These are phyloP conservation scores for Cynanchum wilfordii DNA, from an alignment of 257 asterid species.

Conservation along the genomic window DNA sequence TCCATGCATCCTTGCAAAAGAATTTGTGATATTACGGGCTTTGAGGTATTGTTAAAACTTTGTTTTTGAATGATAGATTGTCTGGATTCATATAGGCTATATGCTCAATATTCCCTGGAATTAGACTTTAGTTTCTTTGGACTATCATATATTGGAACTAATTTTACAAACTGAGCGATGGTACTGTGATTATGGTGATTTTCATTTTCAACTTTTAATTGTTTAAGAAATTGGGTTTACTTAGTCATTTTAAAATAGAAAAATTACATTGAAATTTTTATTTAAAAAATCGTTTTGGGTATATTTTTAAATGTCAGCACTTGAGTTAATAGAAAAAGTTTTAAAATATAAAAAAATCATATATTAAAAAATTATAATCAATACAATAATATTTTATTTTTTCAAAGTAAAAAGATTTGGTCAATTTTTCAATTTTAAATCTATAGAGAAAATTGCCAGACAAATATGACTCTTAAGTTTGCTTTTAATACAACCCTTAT, in stretches of 20 bases:
- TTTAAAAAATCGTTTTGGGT: too few relatives aligned
- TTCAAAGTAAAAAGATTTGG: too few relatives aligned
- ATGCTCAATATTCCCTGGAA: not conserved
- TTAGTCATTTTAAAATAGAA: too few relatives aligned
- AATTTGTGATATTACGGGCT: constrained; percentile 91
- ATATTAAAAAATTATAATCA: too few relatives aligned
- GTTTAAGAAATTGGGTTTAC: not conserved
- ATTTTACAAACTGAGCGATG: not conserved
- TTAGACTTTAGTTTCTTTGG: not conserved
- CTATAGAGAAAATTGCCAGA: too few relatives aligned
- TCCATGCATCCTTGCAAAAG: constrained; percentile 74
- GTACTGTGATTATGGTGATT: not conserved
- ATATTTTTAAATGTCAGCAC: too few relatives aligned
- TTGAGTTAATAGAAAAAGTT: too few relatives aligned
- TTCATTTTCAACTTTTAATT: not conserved
- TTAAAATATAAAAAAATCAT: too few relatives aligned
- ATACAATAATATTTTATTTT: too few relatives aligned
- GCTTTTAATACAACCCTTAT: not conserved
- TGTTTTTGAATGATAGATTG: not conserved
- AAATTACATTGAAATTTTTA: too few relatives aligned
- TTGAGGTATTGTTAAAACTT: constrained; percentile 46
- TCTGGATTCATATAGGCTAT: not conserved
- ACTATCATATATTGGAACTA: not conserved
- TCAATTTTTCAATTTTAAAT: too few relatives aligned
- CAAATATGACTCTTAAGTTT: not conserved